Percentiles rank a stretch among this genome's conserved stretches.
phyloP scores from a whole-genome alignment of 2,329 filamentous ascomycete species.

The Myriangium duriaei region DNA sequence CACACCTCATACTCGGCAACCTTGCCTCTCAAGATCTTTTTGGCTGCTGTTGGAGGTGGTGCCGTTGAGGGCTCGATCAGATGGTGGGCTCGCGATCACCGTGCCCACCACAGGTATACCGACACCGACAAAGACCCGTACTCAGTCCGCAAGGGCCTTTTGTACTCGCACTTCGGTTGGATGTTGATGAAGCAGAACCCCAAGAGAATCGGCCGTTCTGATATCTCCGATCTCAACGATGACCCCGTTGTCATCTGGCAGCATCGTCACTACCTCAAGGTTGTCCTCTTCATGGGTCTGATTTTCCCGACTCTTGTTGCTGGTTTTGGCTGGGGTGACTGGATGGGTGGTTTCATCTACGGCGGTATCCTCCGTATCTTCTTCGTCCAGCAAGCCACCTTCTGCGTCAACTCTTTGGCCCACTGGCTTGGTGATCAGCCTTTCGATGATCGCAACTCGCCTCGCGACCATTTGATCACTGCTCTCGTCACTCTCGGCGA shows the following conservation, averaged over 20 bases:
- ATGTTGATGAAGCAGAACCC: conserved; percentile 92
- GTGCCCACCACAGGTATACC: conserved; percentile 82
- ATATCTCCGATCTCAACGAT: conserved; percentile 80
- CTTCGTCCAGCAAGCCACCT: conserved; percentile 84
- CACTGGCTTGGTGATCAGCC: conserved; percentile 89
- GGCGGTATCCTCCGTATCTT: conserved; percentile 76
- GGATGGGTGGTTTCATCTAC: conserved; percentile 70
- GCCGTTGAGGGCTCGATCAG: conserved; percentile 75
- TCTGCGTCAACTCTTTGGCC: conserved; percentile 83
- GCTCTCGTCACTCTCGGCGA: conserved; percentile 75
- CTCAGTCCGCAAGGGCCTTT: conserved; percentile 75
- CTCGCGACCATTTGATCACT: conserved; percentile 76
- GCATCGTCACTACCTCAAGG: conserved; percentile 75
- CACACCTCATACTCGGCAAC: conserved; percentile 73
- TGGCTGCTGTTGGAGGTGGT: conserved; percentile 69
- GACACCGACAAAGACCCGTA: conserved; percentile 88
- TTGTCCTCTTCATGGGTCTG: conserved; percentile 64
- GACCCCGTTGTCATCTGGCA: conserved; percentile 78
- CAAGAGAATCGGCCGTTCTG: conserved; percentile 74
- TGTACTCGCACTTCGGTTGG: conserved; percentile 79
- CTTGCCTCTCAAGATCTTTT: conserved; percentile 65
- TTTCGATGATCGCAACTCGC: conserved; percentile 85
- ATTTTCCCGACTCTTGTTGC: conserved; percentile 63
- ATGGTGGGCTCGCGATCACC: conserved; percentile 82
- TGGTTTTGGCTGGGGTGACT: conserved; percentile 71